Base-by-base conservation (phyloP, 768 basidiomycete genomes). In the Termitomyces sp. region DNA sequence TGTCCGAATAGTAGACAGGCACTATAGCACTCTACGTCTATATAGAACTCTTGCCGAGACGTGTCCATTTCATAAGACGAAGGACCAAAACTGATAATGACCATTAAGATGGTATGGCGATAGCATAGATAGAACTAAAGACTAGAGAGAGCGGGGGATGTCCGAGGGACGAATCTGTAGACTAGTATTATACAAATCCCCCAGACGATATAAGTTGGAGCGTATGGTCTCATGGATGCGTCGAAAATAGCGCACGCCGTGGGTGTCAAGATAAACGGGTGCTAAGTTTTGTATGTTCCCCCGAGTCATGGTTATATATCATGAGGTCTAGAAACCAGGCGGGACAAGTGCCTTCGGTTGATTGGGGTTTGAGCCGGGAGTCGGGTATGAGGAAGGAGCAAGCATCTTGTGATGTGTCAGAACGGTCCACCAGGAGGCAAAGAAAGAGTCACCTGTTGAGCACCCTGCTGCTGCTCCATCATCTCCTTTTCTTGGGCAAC, bases 401-500 rank as follows among this genome's bases (percentile, higher is more conserved):
- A 93, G 81, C 86, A 94, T 89, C 93, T 93, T 68, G 30, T 63
- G 36, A 47, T 54, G 58, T 50, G 58, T 59, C 50, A 68, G 58
- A 51, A 60, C 55, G 56, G 59, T 61, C 50, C 52, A 13, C 43
- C n/a, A 55, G 30, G 50, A 60, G 4, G 41, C 43, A 64, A 61
- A 40, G 43, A 52, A 38, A 52, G 62, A 80, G 80, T 60, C 58
- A 91, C 94, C 84, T 92, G 90, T 72, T 94, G 92, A 13, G 88
- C 89, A 47, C 95, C 95, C 72, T 93, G 89, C 71, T 95, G 93
- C 72, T 96, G 95, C 55, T 92, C 92, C 62, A 91, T 77, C 82
- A 93, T 84, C 75, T 98, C 95, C 75, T 91, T 88, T 75, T 98
- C 97, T 75, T 98, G 95, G 50, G 88, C 87, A 12, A 94, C 88